These are phyloP conservation scores for Penicillium lividum DNA, from an alignment of 495 filamentous ascomycete genomes.

Conservation along the genomic window DNA sequence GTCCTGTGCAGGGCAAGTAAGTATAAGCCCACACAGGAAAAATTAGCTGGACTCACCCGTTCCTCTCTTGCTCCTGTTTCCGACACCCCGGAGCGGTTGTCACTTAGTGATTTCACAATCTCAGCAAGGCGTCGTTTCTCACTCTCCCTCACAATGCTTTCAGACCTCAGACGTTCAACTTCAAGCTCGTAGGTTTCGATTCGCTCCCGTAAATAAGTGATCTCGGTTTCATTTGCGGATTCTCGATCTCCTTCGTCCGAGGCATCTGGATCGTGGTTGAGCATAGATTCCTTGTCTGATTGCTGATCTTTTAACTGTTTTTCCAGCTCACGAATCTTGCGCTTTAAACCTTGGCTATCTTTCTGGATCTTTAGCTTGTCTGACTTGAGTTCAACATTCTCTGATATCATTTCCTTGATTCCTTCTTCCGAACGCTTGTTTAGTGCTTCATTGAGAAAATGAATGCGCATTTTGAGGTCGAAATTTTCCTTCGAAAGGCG, in stretches of 20 bases:
- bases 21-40: slow-evolving; percentile 5
- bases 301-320: slow-evolving; percentile 71
- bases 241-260: slow-evolving; percentile 57
- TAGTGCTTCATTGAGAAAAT: slow-evolving; percentile 90
- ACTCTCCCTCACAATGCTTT: slow-evolving; percentile 70
- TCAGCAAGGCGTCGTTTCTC: slow-evolving; percentile 83
- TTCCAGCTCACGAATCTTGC: slow-evolving; percentile 80
- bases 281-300: slow-evolving; percentile 58
- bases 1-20: slow-evolving; percentile 43
- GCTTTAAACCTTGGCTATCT: slow-evolving; percentile 78
- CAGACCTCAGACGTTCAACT: slow-evolving; percentile 76
- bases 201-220: slow-evolving; percentile 77
- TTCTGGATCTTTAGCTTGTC: slow-evolving; percentile 82
- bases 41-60: slow-evolving; percentile 46
- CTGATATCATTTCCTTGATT: slow-evolving; percentile 93
- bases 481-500: slow-evolving; percentile 92
- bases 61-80: slow-evolving; percentile 80
- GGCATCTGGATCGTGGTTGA: slow-evolving; percentile 61
- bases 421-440: slow-evolving; percentile 94
- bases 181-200: slow-evolving; percentile 80
- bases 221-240: slow-evolving; percentile 70
- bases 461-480: slow-evolving; percentile 95
- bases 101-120: slow-evolving; percentile 70
- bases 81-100: slow-evolving; percentile 61
- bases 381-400: slow-evolving; percentile 94